Conservation (phyloP, 305 asterid species). For the Ilex paraguariensis region DNA sequence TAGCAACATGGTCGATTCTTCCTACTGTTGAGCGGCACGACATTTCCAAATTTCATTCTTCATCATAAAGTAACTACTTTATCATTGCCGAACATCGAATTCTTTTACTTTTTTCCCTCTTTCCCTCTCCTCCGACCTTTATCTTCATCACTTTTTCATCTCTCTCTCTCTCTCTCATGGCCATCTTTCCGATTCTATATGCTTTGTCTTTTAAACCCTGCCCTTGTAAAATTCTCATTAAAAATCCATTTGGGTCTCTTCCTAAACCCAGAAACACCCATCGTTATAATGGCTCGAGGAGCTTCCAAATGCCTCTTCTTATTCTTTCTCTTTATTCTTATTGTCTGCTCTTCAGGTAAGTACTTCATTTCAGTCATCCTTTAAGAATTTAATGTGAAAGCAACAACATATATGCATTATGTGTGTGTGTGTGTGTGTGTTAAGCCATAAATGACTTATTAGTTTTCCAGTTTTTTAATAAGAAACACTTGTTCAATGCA, state of each 20-base stretch:
- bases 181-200: conserved; percentile 10
- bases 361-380: conserved; percentile 6
- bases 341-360: conserved; percentile 48
- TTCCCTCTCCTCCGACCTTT: conserved; percentile 5
- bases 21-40: conserved; percentile 29
- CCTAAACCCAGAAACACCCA: conserved; percentile 5
- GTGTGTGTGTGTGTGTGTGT: neutral
- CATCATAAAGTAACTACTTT: conserved; percentile 49
- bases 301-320: conserved; percentile 26
- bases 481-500: too few relatives aligned
- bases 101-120: conserved; percentile 26
- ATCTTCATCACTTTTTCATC: conserved; percentile 1
- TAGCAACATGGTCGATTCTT: conserved; percentile 6
- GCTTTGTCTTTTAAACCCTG: conserved; percentile 9
- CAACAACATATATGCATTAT: neutral
- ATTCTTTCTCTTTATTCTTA: conserved; percentile 26
- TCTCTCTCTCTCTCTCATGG: neutral
- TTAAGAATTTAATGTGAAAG: neutral
- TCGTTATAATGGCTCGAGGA: conserved; percentile 35
- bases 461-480: neutral
- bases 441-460: neutral
- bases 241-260: conserved; percentile 15
- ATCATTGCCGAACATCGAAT: conserved; percentile 27
- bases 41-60: conserved; percentile 37
- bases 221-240: conserved; percentile 13